phyloP scores from a whole-genome alignment of 768 basidiomycete genomes.

The Psilocybe cubensis region DNA sequence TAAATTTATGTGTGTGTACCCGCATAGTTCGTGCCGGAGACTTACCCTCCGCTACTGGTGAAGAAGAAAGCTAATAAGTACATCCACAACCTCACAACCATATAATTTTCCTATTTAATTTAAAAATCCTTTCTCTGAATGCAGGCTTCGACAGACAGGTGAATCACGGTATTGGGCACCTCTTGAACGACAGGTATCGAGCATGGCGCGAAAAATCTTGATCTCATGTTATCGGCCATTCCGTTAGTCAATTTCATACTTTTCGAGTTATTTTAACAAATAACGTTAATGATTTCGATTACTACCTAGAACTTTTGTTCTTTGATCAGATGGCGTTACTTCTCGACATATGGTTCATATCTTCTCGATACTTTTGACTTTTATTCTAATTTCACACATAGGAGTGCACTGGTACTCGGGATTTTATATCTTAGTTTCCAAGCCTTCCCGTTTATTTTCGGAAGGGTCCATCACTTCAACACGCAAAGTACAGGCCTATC shows the following conservation, averaged over 20 bases:
- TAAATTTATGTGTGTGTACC: background rate
- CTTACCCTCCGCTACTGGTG: constrained; percentile 64
- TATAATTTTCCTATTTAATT: background rate
- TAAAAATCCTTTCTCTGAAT: constrained; percentile 29
- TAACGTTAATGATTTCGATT: background rate
- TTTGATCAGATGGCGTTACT: constrained; percentile 77
- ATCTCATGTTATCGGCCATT: constrained; percentile 75
- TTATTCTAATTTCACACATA: constrained; percentile 27
- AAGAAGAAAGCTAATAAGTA: constrained; percentile 64
- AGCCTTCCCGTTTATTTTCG: constrained; percentile 59
- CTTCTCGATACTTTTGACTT: constrained; percentile 29
- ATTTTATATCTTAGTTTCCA: constrained; percentile 69
- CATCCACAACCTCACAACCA: background rate
- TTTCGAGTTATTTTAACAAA: background rate
- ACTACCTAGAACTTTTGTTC: constrained; percentile 55
- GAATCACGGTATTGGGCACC: constrained; percentile 60
- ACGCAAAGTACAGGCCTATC: constrained; percentile 55
- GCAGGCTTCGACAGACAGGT: constrained; percentile 49
- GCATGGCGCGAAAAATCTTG: constrained; percentile 48
- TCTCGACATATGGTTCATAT: constrained; percentile 65
- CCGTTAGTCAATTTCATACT: constrained; percentile 43
- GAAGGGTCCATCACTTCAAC: constrained; percentile 48
- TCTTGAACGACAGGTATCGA: constrained; percentile 52
- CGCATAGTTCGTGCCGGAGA: constrained; percentile 65
- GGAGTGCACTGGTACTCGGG: constrained; percentile 62